Conservation (phyloP, 768 basidiomycete genomes). For the Tephrocybe sp. region DNA sequence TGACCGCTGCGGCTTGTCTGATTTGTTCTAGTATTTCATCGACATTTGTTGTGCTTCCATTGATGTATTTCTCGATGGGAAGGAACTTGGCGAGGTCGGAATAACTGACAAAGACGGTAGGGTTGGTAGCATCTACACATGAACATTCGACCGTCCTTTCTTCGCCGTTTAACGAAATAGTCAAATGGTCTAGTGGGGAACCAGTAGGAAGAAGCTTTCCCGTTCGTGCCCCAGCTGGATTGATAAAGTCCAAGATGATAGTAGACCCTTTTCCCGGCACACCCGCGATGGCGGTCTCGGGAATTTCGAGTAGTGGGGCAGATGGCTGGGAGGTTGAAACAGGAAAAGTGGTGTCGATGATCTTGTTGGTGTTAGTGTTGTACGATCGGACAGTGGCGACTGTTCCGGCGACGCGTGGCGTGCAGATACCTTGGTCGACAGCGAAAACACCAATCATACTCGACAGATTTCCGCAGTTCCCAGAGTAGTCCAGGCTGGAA, state of each 20-base stretch:
- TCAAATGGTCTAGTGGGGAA: slow-evolving; percentile 43
- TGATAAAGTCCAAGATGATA: slow-evolving; percentile 65
- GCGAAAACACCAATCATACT: slow-evolving; percentile 76
- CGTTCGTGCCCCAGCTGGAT: slow-evolving; percentile 68
- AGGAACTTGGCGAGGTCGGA: slow-evolving; percentile 41
- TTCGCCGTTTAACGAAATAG: slow-evolving; percentile 23
- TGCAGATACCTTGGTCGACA: slow-evolving; percentile 60
- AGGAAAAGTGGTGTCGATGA: slow-evolving; percentile 73
- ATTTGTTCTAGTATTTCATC: slow-evolving; percentile 47
- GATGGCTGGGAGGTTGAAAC: slow-evolving; percentile 27
- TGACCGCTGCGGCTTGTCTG: slow-evolving; percentile 52
- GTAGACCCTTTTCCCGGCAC: slow-evolving; percentile 65
- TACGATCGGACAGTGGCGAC: slow-evolving; percentile 54
- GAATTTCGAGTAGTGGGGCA: slow-evolving; percentile 44
- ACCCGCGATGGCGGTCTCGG: slow-evolving; percentile 62
- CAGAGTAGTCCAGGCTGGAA: slow-evolving; percentile 59
- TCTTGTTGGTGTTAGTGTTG: slow-evolving; percentile 74
- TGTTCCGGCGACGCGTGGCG: slow-evolving; percentile 21
- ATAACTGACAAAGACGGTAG: slow-evolving; percentile 61
- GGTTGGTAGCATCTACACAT: slow-evolving; percentile 74
- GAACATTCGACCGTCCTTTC: slow-evolving; percentile 39
- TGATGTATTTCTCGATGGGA: slow-evolving; percentile 37
- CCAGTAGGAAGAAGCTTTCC: slow-evolving; percentile 70
- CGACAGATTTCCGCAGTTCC: slow-evolving; percentile 77
- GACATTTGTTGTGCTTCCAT: slow-evolving; percentile 25